These are phyloP conservation scores for Scedosporium dehoogii DNA, from an alignment of 2,329 filamentous ascomycete species.

Conservation along the genomic window DNA sequence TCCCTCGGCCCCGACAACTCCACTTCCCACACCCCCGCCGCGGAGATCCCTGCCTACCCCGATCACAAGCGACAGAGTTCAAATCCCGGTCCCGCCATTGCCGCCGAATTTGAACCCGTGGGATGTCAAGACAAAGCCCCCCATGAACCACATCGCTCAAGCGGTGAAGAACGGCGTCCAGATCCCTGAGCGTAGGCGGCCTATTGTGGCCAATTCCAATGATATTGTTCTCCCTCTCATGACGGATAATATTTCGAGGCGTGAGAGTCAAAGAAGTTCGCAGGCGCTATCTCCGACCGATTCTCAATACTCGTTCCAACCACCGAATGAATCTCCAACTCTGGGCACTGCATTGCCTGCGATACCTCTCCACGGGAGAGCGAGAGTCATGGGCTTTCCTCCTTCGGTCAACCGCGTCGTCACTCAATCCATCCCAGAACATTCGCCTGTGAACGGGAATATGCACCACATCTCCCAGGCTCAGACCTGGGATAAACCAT, in stretches of 20 bases:
- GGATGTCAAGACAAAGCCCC: conserved; percentile 23
- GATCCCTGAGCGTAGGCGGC: conserved; percentile 10
- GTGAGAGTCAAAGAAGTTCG: conserved; percentile 3
- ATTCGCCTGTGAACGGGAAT: neutral
- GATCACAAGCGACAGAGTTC: neutral
- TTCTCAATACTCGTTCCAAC: conserved; percentile 9
- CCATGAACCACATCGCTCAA: neutral
- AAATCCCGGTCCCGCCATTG: conserved; percentile 7
- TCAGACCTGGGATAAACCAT: neutral
- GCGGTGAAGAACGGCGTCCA: conserved; percentile 10
- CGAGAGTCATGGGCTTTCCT: neutral
- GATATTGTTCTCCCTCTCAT: neutral
- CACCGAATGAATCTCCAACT: conserved; percentile 3
- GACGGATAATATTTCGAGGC: neutral
- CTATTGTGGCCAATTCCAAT: conserved; percentile 4
- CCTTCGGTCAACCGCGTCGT: neutral
- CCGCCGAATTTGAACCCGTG: conserved; percentile 31
- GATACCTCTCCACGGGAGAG: neutral
- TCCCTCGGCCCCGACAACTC: neutral
- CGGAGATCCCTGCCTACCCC: neutral
- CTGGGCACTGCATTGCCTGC: conserved; percentile 5
- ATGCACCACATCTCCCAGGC: neutral
- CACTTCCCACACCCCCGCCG: neutral
- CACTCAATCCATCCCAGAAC: conserved; percentile 2
- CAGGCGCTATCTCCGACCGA: conserved; percentile 13